Evolutionary conservation across 1,284 basidiomycete species (phyloP), one percentile per base, ranked within the genome.

Genomic region (Phellopilus nigrolimitatus): DNA sequence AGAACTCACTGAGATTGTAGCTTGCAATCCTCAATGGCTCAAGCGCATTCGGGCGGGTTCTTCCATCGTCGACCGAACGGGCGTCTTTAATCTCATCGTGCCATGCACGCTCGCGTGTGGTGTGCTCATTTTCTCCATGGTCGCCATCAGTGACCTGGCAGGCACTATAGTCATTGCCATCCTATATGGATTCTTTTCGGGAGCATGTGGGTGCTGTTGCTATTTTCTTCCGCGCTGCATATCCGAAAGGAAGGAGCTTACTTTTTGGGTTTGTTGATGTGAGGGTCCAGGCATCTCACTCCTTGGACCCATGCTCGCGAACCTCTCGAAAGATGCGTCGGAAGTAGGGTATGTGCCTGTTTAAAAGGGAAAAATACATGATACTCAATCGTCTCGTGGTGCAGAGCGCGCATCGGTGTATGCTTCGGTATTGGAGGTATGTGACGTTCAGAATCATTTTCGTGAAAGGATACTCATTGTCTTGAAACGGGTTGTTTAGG

Each of bases 111-210:
- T n/a, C n/a, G n/a, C n/a, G n/a, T n/a, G n/a, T n/a, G n/a, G n/a
- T n/a, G n/a, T n/a, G n/a, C n/a, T n/a, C n/a, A n/a, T 70, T 0
- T 61, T 69, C 36, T 60, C 72, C 25, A 71, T 70, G 46, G 60
- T 71, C 36, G 62, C 77, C 9, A 62, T 65, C n/a, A 54, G 43
- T 19, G 64, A 66, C 22, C 61, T 64, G 0, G 64, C 62, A 3
- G 73, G 74, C 5, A 69, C 72, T 0, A 61, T 75, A 4, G 55
- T 68, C 19, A 76, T 79, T 40, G 71, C 72, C 4, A 56, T 74
- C 31, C 57, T 80, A 12, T 81, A 71, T 51, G 76, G 78, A 0
- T 66, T 78, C n/a, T n/a, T n/a, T n/a, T n/a, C n/a, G n/a, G n/a
- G n/a, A n/a, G n/a, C n/a, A n/a, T n/a, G n/a, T n/a, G 49, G 78